Percentiles rank a stretch among this genome's conserved stretches.
Evolutionary conservation across 1,284 basidiomycete species (phyloP).

Genomic region (Marasmius sp.): DNA sequence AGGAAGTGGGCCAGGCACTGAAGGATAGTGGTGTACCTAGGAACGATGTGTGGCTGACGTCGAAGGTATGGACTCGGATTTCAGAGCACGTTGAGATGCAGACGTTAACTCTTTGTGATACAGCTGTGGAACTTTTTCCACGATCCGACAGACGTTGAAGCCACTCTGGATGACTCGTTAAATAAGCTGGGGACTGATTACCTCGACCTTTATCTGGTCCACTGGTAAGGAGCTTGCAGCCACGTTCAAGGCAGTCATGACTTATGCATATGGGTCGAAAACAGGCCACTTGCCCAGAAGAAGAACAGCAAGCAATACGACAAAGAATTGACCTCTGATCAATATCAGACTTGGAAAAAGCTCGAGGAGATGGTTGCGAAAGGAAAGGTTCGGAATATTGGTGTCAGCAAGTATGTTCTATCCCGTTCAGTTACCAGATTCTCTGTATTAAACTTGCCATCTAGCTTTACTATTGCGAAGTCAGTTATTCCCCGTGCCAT

Average conservation of each 20-base stretch:
- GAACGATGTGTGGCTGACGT: conserved; percentile 67
- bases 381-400: conserved; percentile 83
- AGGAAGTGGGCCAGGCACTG: conserved; percentile 72
- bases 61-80: conserved; percentile 35
- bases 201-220: conserved; percentile 79
- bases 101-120: neutral
- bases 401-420: conserved; percentile 61
- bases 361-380: conserved; percentile 78
- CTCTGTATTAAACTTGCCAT: neutral
- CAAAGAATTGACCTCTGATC: conserved; percentile 64
- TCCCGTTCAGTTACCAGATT: neutral
- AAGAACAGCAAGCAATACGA: conserved; percentile 56
- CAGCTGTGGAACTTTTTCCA: conserved; percentile 73
- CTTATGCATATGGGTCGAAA: neutral
- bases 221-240: conserved; percentile 59
- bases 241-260: neutral
- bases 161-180: conserved; percentile 68
- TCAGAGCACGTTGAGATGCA: neutral
- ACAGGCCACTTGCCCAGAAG: conserved; percentile 72
- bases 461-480: conserved; percentile 54
- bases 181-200: conserved; percentile 70
- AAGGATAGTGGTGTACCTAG: conserved; percentile 55
- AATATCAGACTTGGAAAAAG: conserved; percentile 81
- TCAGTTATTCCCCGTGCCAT: neutral
- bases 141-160: conserved; percentile 64